Evolutionary conservation across 78 protist genomes (phyloP), one percentile per base, ranked within the genome.

Genomic region (Speleostelium caveatum): DNA sequence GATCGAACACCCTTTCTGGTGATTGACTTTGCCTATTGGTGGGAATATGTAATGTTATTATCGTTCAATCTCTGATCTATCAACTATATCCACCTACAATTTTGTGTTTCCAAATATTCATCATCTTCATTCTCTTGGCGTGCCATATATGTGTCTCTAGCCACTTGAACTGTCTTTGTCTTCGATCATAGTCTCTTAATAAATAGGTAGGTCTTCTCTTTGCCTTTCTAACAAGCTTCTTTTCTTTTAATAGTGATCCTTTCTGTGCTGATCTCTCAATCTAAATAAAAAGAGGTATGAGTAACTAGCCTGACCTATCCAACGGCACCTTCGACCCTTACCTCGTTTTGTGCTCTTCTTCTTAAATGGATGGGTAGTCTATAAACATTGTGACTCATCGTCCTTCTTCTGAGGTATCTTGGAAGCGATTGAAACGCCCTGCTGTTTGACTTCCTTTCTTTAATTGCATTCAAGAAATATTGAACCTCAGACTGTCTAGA

Each of bases 111-210:
- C 95, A 95, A 3, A 75, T 32, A 38, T 59, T 66, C 22, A 30
- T 66, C 95, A 95, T 95, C 8, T 87, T n/a, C 85, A 87, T 86
- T 59, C 97, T 89, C 75, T 95, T 95, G 35, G 94, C 94, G 67
- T 95, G 97, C 97, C 97, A 95, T 22, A 95, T 62, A 62, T 95
- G 97, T 3, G 97, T 95, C 56, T 87, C 95, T 30, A 95, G 59
- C 97, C 97, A 95, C 39, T 89, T 79, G 35, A 45, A 77, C n/a
- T 51, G n/a, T 24, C 51, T 45, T 53, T 86, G 93, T 75, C 96
- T 61, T 68, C 89, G 21, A 28, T 42, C 62, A 65, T 76, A 61
- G 21, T 59, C 80, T 49, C 75, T 32, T 39, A 63, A 36, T 21
- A 67, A n/a, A 56, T 85, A 80, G 0, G 77, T 22, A 60, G 95